A percentile compares a stretch with the other conserved stretches of the same genome.
Conservation (phyloP, 1,139 yeast species). For the Hansenula sp. region DNA sequence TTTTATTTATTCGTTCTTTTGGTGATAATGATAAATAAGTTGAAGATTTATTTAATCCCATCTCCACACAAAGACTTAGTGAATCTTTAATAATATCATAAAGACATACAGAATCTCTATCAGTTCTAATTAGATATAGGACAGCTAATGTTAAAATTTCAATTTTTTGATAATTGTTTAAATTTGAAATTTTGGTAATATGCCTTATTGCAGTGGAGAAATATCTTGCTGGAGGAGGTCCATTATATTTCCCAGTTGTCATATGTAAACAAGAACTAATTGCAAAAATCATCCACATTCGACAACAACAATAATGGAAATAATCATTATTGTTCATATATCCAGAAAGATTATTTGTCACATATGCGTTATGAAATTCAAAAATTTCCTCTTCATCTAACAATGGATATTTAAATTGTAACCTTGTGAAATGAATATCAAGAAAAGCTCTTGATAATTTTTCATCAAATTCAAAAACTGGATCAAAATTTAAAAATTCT, state of each 20-base stretch:
- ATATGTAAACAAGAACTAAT: slow-evolving; percentile 44
- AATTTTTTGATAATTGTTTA: slow-evolving; percentile 38
- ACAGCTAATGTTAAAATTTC: slow-evolving; percentile 46
- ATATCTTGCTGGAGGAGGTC: slow-evolving; percentile 44
- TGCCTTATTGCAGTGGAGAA: slow-evolving; percentile 53
- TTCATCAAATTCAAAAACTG: slow-evolving; percentile 43
- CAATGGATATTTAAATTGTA: slow-evolving; percentile 48
- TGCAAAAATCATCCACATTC: slow-evolving; percentile 47
- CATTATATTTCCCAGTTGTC: slow-evolving; percentile 46
- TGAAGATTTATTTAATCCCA: slow-evolving; percentile 34
- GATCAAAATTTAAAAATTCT: slow-evolving; percentile 38
- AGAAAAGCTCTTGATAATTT: slow-evolving; percentile 39
- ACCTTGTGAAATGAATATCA: slow-evolving; percentile 44
- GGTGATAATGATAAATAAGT: slow-evolving; percentile 28
- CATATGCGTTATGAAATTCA: slow-evolving; percentile 40
- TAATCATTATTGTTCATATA: slow-evolving; percentile 28
- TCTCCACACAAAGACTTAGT: slow-evolving; percentile 35
- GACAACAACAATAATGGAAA: slow-evolving; percentile 44
- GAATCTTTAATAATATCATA: slow-evolving; percentile 48
- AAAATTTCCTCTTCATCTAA: slow-evolving; percentile 43
- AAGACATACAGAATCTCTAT: slow-evolving; percentile 47
- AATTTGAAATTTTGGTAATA: slow-evolving; percentile 37
- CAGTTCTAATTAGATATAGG: slow-evolving; percentile 50
- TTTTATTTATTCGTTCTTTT: slow-evolving; percentile 32
- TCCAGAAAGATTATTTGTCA: slow-evolving; percentile 27